Percentiles rank a stretch among this genome's conserved stretches.
These are phyloP conservation scores for Stemphylium lycopersici DNA, from an alignment of 2,329 filamentous ascomycete genomes.

Conservation along the genomic window DNA sequence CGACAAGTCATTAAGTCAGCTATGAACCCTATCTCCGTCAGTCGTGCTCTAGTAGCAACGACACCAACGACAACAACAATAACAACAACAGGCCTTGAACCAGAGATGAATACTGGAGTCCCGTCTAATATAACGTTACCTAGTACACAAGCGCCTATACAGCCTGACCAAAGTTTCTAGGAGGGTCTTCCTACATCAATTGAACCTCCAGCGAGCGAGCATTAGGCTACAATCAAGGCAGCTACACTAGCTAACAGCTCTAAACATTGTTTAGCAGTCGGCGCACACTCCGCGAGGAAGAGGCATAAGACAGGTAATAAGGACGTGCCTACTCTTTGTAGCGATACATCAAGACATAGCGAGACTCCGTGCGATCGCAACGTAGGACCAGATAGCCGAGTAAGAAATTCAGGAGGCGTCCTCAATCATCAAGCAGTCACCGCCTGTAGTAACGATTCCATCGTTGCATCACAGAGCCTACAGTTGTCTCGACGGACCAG, in stretches of 20 bases:
- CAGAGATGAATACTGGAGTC: not conserved
- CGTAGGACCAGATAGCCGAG: not conserved
- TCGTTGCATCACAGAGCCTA: not conserved
- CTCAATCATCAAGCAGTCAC: slow-evolving; percentile 1
- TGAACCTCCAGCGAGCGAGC: not conserved
- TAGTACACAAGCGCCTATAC: not conserved
- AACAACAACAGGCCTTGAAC: not conserved
- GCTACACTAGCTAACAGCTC: not conserved
- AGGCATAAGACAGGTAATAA: slow-evolving; percentile 1
- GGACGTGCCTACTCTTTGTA: not conserved
- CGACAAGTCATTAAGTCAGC: slow-evolving; percentile 2
- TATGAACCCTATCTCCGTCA: not conserved
- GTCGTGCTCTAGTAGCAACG: not conserved
- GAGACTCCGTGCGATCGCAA: slow-evolving; percentile 1
- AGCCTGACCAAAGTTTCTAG: slow-evolving; percentile 1
- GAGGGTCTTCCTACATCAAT: not conserved
- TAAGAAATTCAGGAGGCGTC: not conserved
- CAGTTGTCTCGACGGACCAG: slow-evolving; percentile 1
- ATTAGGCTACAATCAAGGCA: not conserved
- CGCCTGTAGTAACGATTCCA: not conserved
- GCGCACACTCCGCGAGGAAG: slow-evolving; percentile 1
- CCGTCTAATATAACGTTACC: not conserved
- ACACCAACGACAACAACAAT: not conserved
- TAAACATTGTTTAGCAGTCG: not conserved
- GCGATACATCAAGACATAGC: slow-evolving; percentile 1